Conservation (phyloP, 352 stramenopile genomes). For the Thalassiosira livingstoniorum region DNA sequence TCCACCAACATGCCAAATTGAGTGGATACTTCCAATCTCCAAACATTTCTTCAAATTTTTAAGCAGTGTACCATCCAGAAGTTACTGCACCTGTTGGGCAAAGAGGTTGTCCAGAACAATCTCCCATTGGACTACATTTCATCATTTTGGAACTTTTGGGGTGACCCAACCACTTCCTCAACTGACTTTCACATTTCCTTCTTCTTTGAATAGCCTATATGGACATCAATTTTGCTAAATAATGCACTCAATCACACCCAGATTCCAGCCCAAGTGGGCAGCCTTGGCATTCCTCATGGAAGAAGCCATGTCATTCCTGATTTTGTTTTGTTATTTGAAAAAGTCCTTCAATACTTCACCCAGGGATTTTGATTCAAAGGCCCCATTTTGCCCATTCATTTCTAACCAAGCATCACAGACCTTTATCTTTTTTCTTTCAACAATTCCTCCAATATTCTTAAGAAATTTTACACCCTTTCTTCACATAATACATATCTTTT, state of each 20-base stretch:
- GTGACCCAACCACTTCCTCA: background rate
- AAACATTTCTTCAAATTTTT: background rate
- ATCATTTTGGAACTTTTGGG: background rate
- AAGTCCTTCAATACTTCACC: background rate
- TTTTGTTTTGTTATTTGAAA: background rate
- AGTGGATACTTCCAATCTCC: background rate
- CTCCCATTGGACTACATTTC: background rate
- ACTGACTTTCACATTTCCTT: background rate
- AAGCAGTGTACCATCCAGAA: background rate
- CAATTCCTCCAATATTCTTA: no score
- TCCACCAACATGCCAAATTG: background rate
- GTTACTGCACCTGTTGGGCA: background rate
- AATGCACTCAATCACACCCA: background rate
- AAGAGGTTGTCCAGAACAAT: background rate
- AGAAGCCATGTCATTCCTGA: background rate
- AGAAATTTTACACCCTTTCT: no score
- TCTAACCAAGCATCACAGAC: no score
- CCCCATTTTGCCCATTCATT: no score
- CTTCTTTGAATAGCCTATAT: background rate
- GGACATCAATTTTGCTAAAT: background rate
- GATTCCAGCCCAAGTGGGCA: background rate
- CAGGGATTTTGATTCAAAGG: no score
- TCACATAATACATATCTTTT: no score
- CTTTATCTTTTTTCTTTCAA: no score
- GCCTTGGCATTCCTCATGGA: background rate